Conservation (phyloP, 129 eudicot genomes). For the Silybum marianum region DNA sequence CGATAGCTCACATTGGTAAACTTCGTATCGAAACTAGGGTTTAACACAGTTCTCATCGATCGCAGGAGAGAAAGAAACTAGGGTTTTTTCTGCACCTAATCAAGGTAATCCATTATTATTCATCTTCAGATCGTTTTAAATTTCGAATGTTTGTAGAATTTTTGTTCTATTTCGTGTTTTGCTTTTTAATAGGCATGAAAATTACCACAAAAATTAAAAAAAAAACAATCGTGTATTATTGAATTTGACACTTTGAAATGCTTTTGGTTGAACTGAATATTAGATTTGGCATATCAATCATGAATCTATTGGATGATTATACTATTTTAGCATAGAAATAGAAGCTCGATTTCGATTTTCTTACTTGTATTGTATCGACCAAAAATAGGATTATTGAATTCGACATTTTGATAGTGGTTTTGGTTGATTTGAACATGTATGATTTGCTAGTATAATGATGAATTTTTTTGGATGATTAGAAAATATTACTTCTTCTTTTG, state of each 20-base stretch:
- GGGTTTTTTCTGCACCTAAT: constrained; percentile 32
- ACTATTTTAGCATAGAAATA: not conserved
- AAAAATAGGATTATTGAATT: not conserved
- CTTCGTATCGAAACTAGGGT: no score
- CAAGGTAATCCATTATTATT: constrained; percentile 11
- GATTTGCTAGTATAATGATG: not conserved
- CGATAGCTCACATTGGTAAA: no score
- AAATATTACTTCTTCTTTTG: not conserved
- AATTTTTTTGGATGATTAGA: not conserved
- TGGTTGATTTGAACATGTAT: not conserved
- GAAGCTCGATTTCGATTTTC: not conserved
- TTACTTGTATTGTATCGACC: not conserved
- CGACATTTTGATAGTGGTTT: not conserved
- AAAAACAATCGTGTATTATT: not conserved
- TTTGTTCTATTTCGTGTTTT: not conserved
- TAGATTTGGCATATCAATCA: not conserved
- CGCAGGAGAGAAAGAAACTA: constrained; percentile 2
- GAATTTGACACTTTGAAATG: not conserved
- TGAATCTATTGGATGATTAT: not conserved
- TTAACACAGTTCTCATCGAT: not conserved
- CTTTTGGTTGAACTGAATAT: not conserved
- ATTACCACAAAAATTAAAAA: not conserved
- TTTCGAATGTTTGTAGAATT: not conserved
- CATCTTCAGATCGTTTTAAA: not conserved
- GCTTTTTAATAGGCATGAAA: not conserved